phyloP scores from a whole-genome alignment of 1,139 yeast genomes.

The Saccharomyces pastorianus region DNA sequence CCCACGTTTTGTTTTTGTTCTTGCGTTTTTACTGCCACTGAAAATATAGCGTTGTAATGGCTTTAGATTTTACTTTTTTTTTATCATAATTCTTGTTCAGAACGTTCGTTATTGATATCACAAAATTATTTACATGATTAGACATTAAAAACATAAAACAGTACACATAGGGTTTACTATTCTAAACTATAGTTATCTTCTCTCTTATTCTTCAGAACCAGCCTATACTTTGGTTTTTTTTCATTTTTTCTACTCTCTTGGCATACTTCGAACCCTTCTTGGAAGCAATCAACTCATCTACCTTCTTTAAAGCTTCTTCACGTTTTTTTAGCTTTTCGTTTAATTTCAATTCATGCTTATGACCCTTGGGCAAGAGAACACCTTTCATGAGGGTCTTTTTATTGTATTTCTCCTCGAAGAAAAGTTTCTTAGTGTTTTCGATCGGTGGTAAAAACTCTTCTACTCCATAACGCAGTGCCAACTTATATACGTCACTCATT shows the following conservation, averaged over 20 bases:
- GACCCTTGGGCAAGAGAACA: constrained; percentile 69
- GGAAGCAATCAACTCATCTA: constrained; percentile 62
- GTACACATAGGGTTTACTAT: background rate
- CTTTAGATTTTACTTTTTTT: background rate
- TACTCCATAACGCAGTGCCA: constrained; percentile 76
- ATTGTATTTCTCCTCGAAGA: constrained; percentile 71
- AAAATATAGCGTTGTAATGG: background rate
- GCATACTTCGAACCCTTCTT: constrained; percentile 56
- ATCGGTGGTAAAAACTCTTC: constrained; percentile 71
- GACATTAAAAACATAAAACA: background rate
- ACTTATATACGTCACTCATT: constrained; percentile 76
- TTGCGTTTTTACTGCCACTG: too few species aligned
- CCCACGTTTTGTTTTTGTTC: background rate
- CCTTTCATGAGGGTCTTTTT: constrained; percentile 71
- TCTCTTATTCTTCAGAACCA: background rate
- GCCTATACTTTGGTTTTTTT: constrained; percentile 13
- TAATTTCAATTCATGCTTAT: constrained; percentile 67
- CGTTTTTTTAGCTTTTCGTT: constrained; percentile 55
- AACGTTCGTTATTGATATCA: background rate
- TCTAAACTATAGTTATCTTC: background rate
- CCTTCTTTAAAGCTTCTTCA: constrained; percentile 57
- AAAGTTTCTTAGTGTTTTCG: constrained; percentile 41
- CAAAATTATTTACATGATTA: background rate
- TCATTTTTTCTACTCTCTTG: constrained; percentile 48
- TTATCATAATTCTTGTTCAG: background rate